phyloP scores from a whole-genome alignment of 2,329 filamentous ascomycete genomes.

The Myotisia sp. region DNA sequence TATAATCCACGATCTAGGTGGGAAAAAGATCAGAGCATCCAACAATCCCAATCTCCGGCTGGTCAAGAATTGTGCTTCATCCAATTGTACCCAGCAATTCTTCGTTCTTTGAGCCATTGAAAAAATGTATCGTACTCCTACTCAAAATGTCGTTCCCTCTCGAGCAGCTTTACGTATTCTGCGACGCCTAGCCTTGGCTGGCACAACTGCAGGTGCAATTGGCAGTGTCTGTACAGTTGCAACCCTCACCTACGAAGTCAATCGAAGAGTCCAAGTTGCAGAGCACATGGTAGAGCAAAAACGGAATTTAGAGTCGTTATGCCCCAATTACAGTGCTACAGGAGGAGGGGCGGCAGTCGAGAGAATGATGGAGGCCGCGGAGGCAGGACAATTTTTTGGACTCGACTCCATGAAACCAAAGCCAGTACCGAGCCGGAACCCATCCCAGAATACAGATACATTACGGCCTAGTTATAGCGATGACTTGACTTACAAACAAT shows the following conservation, averaged over 20 bases:
- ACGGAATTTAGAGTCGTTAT: slow-evolving; percentile 27
- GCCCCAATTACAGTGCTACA: slow-evolving; percentile 29
- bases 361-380: slow-evolving; percentile 32
- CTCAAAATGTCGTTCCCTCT: slow-evolving; percentile 27
- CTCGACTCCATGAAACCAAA: slow-evolving; percentile 23
- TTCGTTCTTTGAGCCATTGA: too few species aligned
- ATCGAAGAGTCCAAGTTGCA: slow-evolving; percentile 27
- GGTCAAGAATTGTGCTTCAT: too few species aligned
- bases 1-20: too few species aligned
- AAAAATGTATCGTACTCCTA: slow-evolving; percentile 16
- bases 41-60: too few species aligned
- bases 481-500: background rate
- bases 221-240: slow-evolving; percentile 29
- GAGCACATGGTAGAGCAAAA: slow-evolving; percentile 33
- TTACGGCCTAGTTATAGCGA: background rate
- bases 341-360: slow-evolving; percentile 24
- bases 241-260: slow-evolving; percentile 29
- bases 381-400: slow-evolving; percentile 30
- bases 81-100: too few species aligned
- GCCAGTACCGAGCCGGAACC: slow-evolving; percentile 1
- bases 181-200: slow-evolving; percentile 23
- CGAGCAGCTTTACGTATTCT: slow-evolving; percentile 31
- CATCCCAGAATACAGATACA: background rate
- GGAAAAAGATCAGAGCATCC: too few species aligned
- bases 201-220: slow-evolving; percentile 19